Conservation (phyloP, 169 alveolate species). For the Plasmodium chabaudi region DNA sequence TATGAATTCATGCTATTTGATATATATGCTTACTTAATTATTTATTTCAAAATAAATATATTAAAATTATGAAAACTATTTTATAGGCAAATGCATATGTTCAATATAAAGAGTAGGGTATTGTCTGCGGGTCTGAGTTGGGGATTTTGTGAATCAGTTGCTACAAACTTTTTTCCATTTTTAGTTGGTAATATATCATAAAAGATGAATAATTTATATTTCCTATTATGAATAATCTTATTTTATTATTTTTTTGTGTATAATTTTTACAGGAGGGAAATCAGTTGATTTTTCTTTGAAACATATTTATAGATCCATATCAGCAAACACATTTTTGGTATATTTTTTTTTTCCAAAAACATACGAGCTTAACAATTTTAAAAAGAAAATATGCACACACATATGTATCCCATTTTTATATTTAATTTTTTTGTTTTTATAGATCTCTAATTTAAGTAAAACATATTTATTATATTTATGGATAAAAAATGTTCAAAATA, state of each 20-base stretch:
- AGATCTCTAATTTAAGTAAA: constrained; percentile 57
- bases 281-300: constrained; percentile 68
- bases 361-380: background rate
- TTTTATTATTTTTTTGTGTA: background rate
- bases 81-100: constrained; percentile 38
- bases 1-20: background rate
- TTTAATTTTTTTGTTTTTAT: background rate
- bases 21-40: no score
- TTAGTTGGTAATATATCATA: constrained; percentile 26
- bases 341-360: background rate
- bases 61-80: background rate
- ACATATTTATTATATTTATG: constrained; percentile 48
- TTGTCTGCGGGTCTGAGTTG: constrained; percentile 70
- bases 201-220: background rate
- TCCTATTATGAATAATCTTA: background rate
- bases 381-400: background rate
- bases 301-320: constrained; percentile 61
- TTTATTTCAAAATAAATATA: no score
- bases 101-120: constrained; percentile 53
- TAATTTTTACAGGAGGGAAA: constrained; percentile 29
- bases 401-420: no score
- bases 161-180: constrained; percentile 68
- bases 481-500: constrained; percentile 17
- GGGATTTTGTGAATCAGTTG: constrained; percentile 69
- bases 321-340: constrained; percentile 70